Percentiles rank a stretch among this genome's conserved stretches.
phyloP scores from a whole-genome alignment of 805 yeast genomes.

The Lachancea nothofagi region DNA sequence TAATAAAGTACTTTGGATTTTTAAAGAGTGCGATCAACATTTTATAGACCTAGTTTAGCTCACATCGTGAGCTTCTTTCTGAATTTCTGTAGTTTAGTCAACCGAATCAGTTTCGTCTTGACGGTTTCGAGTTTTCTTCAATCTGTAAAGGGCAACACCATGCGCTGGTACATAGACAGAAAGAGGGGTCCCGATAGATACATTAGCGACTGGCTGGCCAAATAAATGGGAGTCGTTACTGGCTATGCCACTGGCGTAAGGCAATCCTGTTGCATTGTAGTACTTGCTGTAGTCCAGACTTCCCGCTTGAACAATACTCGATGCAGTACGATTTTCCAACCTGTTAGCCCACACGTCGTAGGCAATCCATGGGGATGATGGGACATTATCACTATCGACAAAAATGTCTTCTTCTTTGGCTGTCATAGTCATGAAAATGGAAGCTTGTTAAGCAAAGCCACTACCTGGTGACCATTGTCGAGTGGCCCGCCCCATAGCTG shows the following conservation, averaged over 20 bases:
- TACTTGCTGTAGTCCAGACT: neutral
- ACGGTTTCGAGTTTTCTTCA: no score
- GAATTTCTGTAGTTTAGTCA: no score
- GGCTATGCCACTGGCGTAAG: conserved; percentile 9
- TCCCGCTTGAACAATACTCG: conserved; percentile 2
- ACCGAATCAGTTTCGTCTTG: no score
- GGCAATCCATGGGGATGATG: conserved; percentile 7
- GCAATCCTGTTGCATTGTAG: conserved; percentile 9
- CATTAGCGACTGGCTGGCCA: conserved; percentile 5
- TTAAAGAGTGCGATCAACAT: no score
- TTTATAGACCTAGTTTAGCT: no score
- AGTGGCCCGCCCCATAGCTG: conserved; percentile 11
- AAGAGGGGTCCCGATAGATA: neutral
- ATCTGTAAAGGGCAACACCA: neutral
- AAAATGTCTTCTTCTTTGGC: conserved; percentile 7
- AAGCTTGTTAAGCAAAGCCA: conserved; percentile 11
- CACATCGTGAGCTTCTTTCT: no score
- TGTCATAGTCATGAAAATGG: conserved; percentile 5
- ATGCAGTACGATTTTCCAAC: conserved; percentile 5
- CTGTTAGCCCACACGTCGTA: conserved; percentile 13
- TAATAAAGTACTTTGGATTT: no score
- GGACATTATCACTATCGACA: conserved; percentile 6
- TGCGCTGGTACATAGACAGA: neutral
- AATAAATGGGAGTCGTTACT: conserved; percentile 8
- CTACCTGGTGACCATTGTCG: conserved; percentile 10